These are phyloP conservation scores for Echinochloa phyllopogon DNA, from an alignment of 176 grass and related monocot species.

Conservation along the genomic window DNA sequence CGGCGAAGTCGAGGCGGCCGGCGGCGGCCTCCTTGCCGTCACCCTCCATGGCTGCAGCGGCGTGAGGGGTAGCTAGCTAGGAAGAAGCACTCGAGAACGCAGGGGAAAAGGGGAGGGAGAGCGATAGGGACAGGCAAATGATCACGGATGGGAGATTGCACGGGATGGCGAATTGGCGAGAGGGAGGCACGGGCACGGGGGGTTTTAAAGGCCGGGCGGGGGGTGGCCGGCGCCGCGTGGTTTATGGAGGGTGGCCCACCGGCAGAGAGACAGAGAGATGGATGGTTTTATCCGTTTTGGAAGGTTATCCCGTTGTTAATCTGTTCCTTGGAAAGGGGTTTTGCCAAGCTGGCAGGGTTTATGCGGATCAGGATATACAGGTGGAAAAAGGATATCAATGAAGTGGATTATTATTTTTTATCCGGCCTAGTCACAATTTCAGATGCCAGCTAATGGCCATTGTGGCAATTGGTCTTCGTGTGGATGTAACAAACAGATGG, in stretches of 20 bases:
- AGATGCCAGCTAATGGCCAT: not conserved
- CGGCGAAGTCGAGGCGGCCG: not conserved
- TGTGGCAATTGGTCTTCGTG: not conserved
- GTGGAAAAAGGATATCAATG: not conserved
- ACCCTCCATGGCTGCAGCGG: slow-evolving; percentile 21
- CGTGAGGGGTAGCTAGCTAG: too few relatives aligned
- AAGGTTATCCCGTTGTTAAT: slow-evolving; percentile 1
- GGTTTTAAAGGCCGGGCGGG: slow-evolving; percentile 30
- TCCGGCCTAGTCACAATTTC: not conserved
- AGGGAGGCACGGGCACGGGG: not conserved
- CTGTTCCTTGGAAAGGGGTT: slow-evolving; percentile 12
- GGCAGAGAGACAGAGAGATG: not conserved
- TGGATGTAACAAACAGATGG: too few relatives aligned
- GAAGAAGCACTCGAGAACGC: too few relatives aligned
- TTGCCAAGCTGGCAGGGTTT: not conserved
- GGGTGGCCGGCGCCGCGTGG: not conserved
- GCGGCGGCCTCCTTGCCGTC: not conserved
- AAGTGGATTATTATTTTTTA: not conserved
- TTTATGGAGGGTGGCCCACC: slow-evolving; percentile 43
- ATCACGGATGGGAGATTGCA: not conserved
- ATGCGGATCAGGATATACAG: not conserved
- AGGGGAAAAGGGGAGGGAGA: not conserved
- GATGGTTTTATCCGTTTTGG: slow-evolving; percentile 22
- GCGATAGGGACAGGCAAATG: not conserved
- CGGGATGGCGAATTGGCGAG: not conserved